Percentiles rank a stretch among this genome's conserved stretches.
Conservation (phyloP, 2,329 filamentous ascomycete species). For the Graphilbum ipis-grandicollis region DNA sequence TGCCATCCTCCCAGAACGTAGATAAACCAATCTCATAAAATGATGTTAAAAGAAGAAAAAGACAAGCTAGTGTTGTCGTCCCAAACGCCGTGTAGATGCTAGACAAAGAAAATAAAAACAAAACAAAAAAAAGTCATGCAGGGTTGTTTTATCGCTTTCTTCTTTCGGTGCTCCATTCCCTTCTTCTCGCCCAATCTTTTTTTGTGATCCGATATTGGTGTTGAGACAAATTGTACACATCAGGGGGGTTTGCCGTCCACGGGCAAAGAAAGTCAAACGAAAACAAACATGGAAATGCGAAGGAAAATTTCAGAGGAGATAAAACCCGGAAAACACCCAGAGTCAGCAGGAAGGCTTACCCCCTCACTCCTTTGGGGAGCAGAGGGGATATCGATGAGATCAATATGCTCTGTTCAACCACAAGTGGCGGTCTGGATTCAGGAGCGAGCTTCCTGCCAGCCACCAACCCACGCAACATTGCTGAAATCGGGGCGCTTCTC, state of each 20-base stretch:
- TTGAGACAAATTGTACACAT: slow-evolving; percentile 6
- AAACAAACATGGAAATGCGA: slow-evolving; percentile 7
- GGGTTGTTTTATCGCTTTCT: slow-evolving; percentile 11
- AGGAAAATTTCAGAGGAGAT: slow-evolving; percentile 3
- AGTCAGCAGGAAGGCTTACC: slow-evolving; percentile 11
- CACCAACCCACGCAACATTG: slow-evolving; percentile 89
- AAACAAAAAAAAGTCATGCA: slow-evolving; percentile 12
- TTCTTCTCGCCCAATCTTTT: slow-evolving; percentile 9
- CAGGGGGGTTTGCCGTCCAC: not conserved
- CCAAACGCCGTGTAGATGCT: slow-evolving; percentile 8
- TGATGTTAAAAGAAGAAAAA: no score
- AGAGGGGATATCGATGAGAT: not conserved
- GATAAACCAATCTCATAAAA: not conserved
- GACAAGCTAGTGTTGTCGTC: no score
- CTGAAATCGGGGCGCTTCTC: slow-evolving; percentile 50
- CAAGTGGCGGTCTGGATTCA: slow-evolving; percentile 34
- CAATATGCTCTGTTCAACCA: slow-evolving; percentile 30
- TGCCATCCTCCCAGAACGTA: not conserved
- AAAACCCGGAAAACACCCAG: slow-evolving; percentile 10
- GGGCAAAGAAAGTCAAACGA: not conserved
- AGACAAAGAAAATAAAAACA: slow-evolving; percentile 10
- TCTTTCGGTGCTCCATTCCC: slow-evolving; percentile 4
- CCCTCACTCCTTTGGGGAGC: slow-evolving; percentile 1
- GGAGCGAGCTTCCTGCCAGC: slow-evolving; percentile 50
- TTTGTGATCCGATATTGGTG: slow-evolving; percentile 11